Conservation (phyloP, 352 stramenopile species). For the Phytophthora tubulina region DNA sequence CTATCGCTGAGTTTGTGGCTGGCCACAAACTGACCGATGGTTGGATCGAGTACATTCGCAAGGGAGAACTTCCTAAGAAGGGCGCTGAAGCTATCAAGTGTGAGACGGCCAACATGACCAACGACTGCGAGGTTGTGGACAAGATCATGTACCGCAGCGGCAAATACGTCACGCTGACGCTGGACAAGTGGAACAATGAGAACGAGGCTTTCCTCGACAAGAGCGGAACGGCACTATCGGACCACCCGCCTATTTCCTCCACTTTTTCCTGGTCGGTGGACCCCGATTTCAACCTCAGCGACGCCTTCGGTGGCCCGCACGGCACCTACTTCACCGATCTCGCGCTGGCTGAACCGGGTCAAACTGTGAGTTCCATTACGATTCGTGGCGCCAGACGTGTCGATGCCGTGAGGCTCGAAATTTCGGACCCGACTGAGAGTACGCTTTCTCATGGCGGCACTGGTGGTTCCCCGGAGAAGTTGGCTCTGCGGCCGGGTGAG, state of each 20-base stretch:
- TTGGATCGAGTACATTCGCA: slow-evolving; percentile 57
- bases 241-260: slow-evolving; percentile 60
- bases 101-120: slow-evolving; percentile 43
- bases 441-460: slow-evolving; percentile 54
- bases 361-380: slow-evolving; percentile 50
- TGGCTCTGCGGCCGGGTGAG: slow-evolving; percentile 50
- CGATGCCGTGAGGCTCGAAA: slow-evolving; percentile 47
- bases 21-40: slow-evolving; percentile 50
- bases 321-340: slow-evolving; percentile 53
- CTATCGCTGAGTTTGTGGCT: slow-evolving; percentile 43
- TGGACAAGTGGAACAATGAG: slow-evolving; percentile 58
- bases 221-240: slow-evolving; percentile 49
- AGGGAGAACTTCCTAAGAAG: slow-evolving; percentile 39
- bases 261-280: slow-evolving; percentile 52
- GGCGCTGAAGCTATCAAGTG: slow-evolving; percentile 53
- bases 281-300: slow-evolving; percentile 42
- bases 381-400: slow-evolving; percentile 44
- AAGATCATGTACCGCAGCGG: slow-evolving; percentile 71
- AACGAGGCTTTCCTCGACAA: slow-evolving; percentile 49
- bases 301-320: slow-evolving; percentile 50
- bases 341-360: slow-evolving; percentile 21
- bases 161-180: slow-evolving; percentile 53
- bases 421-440: slow-evolving; percentile 41
- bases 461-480: slow-evolving; percentile 43
- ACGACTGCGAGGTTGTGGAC: slow-evolving; percentile 65